Evolutionary conservation across 352 stramenopile genomes (phyloP), one percentile per base, ranked within the genome.

Genomic region (Globisporangium canariense): DNA sequence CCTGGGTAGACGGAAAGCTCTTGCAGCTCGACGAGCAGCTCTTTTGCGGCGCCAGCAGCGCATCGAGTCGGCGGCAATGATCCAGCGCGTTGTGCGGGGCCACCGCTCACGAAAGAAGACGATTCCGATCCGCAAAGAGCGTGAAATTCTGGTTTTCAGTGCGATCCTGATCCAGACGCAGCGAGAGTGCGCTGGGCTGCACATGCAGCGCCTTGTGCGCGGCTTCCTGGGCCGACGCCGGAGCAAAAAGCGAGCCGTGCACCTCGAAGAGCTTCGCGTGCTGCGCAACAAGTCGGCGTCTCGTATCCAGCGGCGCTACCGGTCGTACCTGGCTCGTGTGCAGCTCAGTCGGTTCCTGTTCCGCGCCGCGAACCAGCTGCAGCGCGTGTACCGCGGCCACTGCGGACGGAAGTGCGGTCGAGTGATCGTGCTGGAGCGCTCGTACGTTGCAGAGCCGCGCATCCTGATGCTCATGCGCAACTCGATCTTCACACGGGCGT

Each of bases 361-460:
- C 47, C 57, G 69, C 1, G 72, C 77, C 20, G 71, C 81, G 3
- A 78, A 62, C 0, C 62, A 75, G n/a, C 28, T 94, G 11, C 83
- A 94, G 60, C 71, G 77, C 11, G 52, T 86, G 2, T 83, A 73
- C 55, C 81, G 85, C 34, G 85, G 83, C 1, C 79, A 76, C 57
- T 10, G 60, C 0, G 83, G 79, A 4, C 83, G 85, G 0, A 38
- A 58, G 7, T 38, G 60, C 22, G 83, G 78, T 8, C 59, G 75
- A 2, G 10, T 13, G 46, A 65, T 77, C 51, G 64, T 94, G 0
- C 60, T 94, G 28, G 10, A 34, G 8, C 74, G 65, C 10, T 69
- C 75, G n/a, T 94, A 88, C 57, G 45, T 55, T 1, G 53, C 20
- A 2, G 34, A 68, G 10, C 83, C 83, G 10, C 63, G 71, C n/a